Evolutionary conservation across 106 monocot species (phyloP).

Genomic region (Allium cepa): DNA sequence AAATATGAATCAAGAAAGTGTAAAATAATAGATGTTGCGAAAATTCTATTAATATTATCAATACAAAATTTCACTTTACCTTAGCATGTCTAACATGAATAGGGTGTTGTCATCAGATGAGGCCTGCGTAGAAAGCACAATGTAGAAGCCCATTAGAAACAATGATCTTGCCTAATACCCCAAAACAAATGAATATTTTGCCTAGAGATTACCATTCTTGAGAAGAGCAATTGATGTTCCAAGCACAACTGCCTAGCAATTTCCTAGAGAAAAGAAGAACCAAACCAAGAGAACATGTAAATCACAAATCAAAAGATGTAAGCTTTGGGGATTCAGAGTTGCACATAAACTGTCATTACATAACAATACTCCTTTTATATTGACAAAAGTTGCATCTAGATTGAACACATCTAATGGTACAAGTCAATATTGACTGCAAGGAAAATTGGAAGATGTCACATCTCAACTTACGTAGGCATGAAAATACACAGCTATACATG

Average conservation of each 20-base stretch:
- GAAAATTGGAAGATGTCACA: no score
- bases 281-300: not conserved
- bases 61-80: conserved; percentile 31
- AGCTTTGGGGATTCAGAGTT: no score
- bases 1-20: no score
- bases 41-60: not conserved
- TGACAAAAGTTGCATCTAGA: no score
- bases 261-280: conserved; percentile 46
- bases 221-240: conserved; percentile 78
- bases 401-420: no score
- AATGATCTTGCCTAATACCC: conserved; percentile 1
- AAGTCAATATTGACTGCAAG: no score
- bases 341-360: not conserved
- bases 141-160: not conserved
- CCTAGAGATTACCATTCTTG: conserved; percentile 59
- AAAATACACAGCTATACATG: no score
- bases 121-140: conserved; percentile 29
- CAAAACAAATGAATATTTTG: not conserved
- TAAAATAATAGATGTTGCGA: no score
- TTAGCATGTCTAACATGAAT: conserved; percentile 80
- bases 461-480: no score
- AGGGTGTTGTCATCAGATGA: conserved; percentile 93
- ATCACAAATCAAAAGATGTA: not conserved
- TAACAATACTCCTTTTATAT: no score
- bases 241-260: conserved; percentile 89